phyloP scores from a whole-genome alignment of 805 yeast species.

The Wickerhamomyces bisporus region DNA sequence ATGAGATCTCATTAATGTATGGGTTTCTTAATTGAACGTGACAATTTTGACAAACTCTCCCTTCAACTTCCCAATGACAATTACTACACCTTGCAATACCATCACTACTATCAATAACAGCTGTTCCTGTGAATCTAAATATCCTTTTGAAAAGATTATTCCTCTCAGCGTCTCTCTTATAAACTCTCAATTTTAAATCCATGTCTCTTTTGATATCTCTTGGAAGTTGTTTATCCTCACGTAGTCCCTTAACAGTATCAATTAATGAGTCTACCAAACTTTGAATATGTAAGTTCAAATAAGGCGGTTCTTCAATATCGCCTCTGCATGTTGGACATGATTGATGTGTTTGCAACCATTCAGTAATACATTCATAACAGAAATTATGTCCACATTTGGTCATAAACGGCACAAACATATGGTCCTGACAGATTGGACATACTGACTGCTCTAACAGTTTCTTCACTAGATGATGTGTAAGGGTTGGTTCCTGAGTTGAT shows the following conservation, averaged over 20 bases:
- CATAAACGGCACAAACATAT: slow-evolving; percentile 60
- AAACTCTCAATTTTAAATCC: slow-evolving; percentile 29
- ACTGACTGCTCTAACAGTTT: slow-evolving; percentile 25
- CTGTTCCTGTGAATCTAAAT: slow-evolving; percentile 44
- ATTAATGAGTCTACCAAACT: slow-evolving; percentile 39
- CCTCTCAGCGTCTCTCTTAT: slow-evolving; percentile 33
- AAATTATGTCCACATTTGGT: slow-evolving; percentile 70
- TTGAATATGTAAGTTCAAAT: slow-evolving; percentile 46
- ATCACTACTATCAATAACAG: slow-evolving; percentile 56
- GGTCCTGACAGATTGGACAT: slow-evolving; percentile 67
- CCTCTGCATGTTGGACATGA: slow-evolving; percentile 69
- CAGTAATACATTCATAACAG: slow-evolving; percentile 60
- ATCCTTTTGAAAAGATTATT: slow-evolving; percentile 41
- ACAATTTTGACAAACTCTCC: slow-evolving; percentile 63
- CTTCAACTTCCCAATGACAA: slow-evolving; percentile 79
- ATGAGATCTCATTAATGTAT: background rate
- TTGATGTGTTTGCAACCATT: slow-evolving; percentile 54
- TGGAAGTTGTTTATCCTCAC: slow-evolving; percentile 16
- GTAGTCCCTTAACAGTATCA: slow-evolving; percentile 29
- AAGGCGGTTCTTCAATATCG: slow-evolving; percentile 43
- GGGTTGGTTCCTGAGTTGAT: slow-evolving; percentile 9
- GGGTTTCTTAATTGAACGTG: slow-evolving; percentile 43
- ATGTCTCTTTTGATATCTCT: slow-evolving; percentile 10
- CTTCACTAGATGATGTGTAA: slow-evolving; percentile 10
- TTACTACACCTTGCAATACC: slow-evolving; percentile 71